Evolutionary conservation across 768 basidiomycete genomes (phyloP).

Genomic region (Hysterangium stoloniferum): DNA sequence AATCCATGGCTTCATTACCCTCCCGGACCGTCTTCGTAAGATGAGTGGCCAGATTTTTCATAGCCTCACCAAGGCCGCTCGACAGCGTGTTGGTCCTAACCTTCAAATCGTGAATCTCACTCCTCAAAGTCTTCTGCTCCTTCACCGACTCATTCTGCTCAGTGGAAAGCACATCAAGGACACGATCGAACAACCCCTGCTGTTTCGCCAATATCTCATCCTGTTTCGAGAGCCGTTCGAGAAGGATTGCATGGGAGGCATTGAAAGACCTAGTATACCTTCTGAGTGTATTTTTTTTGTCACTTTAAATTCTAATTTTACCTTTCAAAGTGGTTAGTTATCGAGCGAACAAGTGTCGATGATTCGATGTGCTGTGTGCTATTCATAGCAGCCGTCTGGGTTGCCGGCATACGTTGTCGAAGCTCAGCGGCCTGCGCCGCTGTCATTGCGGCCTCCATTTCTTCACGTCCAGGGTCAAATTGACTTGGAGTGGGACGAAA

Average conservation of each 20-base stretch:
- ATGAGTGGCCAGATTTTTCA: background rate
- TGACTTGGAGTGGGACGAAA: too few relatives aligned
- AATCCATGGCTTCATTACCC: background rate
- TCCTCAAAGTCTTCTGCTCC: background rate
- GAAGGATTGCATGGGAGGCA: background rate
- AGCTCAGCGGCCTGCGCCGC: too few relatives aligned
- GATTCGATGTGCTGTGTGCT: too few relatives aligned
- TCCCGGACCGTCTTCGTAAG: constrained; percentile 1
- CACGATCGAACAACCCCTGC: background rate
- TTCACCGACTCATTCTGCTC: background rate
- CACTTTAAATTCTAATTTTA: too few relatives aligned
- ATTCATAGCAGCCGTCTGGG: too few relatives aligned
- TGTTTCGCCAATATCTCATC: background rate
- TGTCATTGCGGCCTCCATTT: too few relatives aligned
- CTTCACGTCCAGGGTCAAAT: too few relatives aligned
- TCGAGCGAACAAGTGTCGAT: too few relatives aligned
- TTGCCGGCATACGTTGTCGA: too few relatives aligned
- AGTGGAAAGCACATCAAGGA: background rate
- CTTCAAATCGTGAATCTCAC: background rate
- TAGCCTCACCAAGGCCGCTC: background rate
- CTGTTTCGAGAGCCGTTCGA: constrained; percentile 1
- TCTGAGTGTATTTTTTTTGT: too few relatives aligned
- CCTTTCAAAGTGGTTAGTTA: too few relatives aligned
- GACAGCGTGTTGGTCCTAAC: background rate
- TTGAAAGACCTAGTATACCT: background rate